Evolutionary conservation across 805 yeast species (phyloP), one percentile per base, ranked within the genome.

Genomic region (Saccharomycopsis sp.): DNA sequence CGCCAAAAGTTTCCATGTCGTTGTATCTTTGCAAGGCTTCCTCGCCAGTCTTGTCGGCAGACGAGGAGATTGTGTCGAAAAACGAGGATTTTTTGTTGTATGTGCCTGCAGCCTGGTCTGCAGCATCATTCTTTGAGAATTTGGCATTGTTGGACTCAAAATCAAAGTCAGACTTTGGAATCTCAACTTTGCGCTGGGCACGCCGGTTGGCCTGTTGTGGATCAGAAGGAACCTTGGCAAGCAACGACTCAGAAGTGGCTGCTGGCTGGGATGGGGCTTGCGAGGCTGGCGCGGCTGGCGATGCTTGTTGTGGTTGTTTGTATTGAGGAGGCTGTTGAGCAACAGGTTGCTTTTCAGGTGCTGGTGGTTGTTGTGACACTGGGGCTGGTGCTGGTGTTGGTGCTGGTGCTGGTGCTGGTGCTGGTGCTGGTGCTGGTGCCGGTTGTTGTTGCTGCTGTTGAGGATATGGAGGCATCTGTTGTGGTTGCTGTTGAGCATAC

Each of bases 41-140:
- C 5, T 30, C 36, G 21, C 57, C 58, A 6, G 58, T 54, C 19
- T 61, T 54, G 36, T 69, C 69, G 39, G 69, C 72, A 29, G 77
- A 61, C 3, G 86, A 77, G 8, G 86, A 73, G 43, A 89, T 74
- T 47, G 73, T 75, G 61, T 92, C 97, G 55, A 89, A 89, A 60
- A 92, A 89, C 1, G 96, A 87, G 10, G 86, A 74, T 53, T 73
- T 71, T 59, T 79, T 86, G 63, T 87, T 73, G 64, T 92, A 92
- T 16, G 30, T 26, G 20, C 58, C 62, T 18, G 34, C 39, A 8
- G 34, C 25, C 16, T 22, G 12, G 19, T 26, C 16, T 18, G 56
- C 60, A 13, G 46, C 57, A 20, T 59, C 65, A 39, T 73, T 77
- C 50, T 68, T 73, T 21, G 65, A 61, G 59, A 86, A 84, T 56